Evolutionary conservation across 169 alveolate genomes (phyloP).

Genomic region (Plasmodium sp.): DNA sequence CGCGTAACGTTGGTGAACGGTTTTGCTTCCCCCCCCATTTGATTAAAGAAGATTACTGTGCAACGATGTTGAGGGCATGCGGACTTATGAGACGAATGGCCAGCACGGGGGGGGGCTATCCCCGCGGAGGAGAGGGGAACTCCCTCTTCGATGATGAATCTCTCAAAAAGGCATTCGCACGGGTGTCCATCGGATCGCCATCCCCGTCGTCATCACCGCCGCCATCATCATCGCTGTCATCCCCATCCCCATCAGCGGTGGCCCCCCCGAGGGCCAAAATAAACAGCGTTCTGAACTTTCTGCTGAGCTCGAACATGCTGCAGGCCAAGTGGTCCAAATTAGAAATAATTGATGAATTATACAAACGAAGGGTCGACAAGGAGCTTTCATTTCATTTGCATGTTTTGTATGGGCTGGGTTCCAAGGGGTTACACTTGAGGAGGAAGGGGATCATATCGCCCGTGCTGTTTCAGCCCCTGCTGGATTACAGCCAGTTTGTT

Average conservation of each 20-base stretch:
- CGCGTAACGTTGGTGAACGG: neutral
- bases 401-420: constrained; percentile 62
- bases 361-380: constrained; percentile 36
- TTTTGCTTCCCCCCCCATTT: neutral
- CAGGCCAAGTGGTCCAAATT: constrained; percentile 27
- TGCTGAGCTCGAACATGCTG: constrained; percentile 29
- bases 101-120: neutral
- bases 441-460: constrained; percentile 64
- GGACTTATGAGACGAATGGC: neutral
- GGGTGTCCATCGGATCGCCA: constrained; percentile 20
- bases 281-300: constrained; percentile 26
- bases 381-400: constrained; percentile 45
- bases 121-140: neutral
- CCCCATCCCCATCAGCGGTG: neutral
- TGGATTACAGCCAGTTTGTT: constrained; percentile 44
- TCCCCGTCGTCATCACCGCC: neutral
- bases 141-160: constrained; percentile 1
- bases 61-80: neutral
- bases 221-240: neutral
- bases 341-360: constrained; percentile 52
- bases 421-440: constrained; percentile 54
- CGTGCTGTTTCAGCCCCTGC: constrained; percentile 29
- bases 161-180: constrained; percentile 36
- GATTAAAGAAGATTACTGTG: neutral
- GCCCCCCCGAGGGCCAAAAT: constrained; percentile 68